phyloP scores from a whole-genome alignment of 176 grass and related monocot genomes.

The Leersia perrieri region DNA sequence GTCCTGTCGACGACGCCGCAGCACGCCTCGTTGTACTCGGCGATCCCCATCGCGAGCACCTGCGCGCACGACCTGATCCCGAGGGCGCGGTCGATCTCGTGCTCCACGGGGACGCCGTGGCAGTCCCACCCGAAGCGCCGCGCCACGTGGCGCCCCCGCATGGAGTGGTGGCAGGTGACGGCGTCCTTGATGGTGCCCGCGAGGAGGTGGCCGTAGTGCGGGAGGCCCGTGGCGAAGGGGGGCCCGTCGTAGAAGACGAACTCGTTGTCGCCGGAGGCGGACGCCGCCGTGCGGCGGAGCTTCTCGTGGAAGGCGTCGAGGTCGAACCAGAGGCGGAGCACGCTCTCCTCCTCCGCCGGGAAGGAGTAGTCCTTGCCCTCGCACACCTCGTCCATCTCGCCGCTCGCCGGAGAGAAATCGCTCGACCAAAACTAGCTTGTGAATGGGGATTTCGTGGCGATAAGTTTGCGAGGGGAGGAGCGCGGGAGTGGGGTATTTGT shows the following conservation, averaged over 20 bases:
- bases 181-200: conserved; percentile 98
- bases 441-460: not conserved
- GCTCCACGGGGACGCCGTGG: conserved; percentile 94
- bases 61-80: conserved; percentile 69
- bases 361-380: conserved; percentile 96
- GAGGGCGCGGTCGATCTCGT: conserved; percentile 73
- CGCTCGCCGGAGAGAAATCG: too few relatives aligned
- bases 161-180: conserved; percentile 82
- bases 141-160: conserved; percentile 76
- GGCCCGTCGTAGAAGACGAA: conserved; percentile 94
- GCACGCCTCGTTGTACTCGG: conserved; percentile 77
- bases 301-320: conserved; percentile 79
- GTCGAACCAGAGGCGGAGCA: conserved; percentile 53
- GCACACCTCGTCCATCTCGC: conserved; percentile 76
- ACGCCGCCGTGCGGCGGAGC: conserved; percentile 67
- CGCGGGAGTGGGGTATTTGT: not conserved
- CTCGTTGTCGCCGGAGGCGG: conserved; percentile 79
- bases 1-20: conserved; percentile 83
- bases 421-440: too few relatives aligned
- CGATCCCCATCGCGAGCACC: conserved; percentile 84
- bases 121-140: conserved; percentile 97
- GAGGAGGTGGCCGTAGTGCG: conserved; percentile 94
- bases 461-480: not conserved
- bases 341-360: conserved; percentile 62
- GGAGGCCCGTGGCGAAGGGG: conserved; percentile 82